Conservation (phyloP, 2,329 filamentous ascomycete species). For the Colletotrichum sp. region DNA sequence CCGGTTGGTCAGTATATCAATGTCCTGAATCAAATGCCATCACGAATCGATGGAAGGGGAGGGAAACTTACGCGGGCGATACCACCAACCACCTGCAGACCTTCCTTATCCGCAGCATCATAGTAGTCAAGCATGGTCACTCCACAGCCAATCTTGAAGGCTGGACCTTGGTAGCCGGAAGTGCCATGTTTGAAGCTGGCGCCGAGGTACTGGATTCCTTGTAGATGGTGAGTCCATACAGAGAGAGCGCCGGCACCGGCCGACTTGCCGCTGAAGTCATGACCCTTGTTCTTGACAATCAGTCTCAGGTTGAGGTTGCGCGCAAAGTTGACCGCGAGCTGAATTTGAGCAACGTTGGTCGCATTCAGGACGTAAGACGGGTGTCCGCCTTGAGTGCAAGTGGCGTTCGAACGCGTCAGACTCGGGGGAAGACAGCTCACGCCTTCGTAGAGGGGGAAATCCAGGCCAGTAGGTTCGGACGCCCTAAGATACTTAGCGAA, state of each 20-base stretch:
- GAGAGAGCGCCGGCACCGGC: not conserved
- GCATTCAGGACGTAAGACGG: slow-evolving; percentile 29
- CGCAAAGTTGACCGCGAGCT: slow-evolving; percentile 18
- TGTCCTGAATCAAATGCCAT: not conserved
- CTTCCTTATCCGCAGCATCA: slow-evolving; percentile 20
- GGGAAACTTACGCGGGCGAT: slow-evolving; percentile 46
- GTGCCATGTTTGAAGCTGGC: slow-evolving; percentile 28
- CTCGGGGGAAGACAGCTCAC: slow-evolving; percentile 32
- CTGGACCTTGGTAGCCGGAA: slow-evolving; percentile 19
- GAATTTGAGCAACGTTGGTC: slow-evolving; percentile 22
- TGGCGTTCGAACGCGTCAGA: not conserved
- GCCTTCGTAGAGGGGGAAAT: slow-evolving; percentile 57
- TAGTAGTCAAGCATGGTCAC: slow-evolving; percentile 30
- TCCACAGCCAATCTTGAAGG: slow-evolving; percentile 33
- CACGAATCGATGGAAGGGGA: no score
- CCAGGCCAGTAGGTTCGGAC: slow-evolving; percentile 52
- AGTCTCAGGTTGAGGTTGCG: slow-evolving; percentile 39
- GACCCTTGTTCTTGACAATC: slow-evolving; percentile 32
- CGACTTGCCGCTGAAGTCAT: slow-evolving; percentile 10
- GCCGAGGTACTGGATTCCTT: not conserved
- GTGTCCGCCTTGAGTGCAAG: slow-evolving; percentile 25
- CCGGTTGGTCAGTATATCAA: slow-evolving; percentile 18
- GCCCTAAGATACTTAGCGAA: not conserved
- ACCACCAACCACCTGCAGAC: slow-evolving; percentile 29
- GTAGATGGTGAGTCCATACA: not conserved